Conservation (phyloP, 2,329 filamentous ascomycete genomes). For the Dactylonectria macrodidyma region DNA sequence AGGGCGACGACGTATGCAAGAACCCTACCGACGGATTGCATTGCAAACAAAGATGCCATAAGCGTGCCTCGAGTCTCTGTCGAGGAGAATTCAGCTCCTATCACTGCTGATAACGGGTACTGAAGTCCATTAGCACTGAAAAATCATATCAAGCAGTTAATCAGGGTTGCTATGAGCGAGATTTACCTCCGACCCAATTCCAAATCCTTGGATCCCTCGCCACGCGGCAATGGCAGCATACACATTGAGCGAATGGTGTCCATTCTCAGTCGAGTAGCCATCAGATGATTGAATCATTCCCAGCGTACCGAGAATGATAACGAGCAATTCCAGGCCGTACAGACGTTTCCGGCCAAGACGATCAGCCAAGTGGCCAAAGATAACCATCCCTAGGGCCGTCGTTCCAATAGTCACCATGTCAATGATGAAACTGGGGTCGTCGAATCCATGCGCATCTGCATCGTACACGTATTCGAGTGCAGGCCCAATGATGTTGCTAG, state of each 20-base stretch:
- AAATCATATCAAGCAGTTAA: background rate
- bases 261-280: slow-evolving; percentile 30
- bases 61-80: slow-evolving; percentile 46
- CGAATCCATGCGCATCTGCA: slow-evolving; percentile 22
- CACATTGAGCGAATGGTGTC: slow-evolving; percentile 11
- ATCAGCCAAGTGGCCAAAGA: slow-evolving; percentile 46
- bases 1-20: slow-evolving; percentile 68
- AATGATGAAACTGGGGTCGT: slow-evolving; percentile 32
- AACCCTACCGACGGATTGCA: slow-evolving; percentile 59
- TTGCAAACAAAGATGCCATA: slow-evolving; percentile 47
- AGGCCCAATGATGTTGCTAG: slow-evolving; percentile 48
- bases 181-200: slow-evolving; percentile 49
- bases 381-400: slow-evolving; percentile 40
- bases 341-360: slow-evolving; percentile 42
- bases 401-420: slow-evolving; percentile 44
- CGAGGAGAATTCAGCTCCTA: slow-evolving; percentile 48
- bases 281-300: slow-evolving; percentile 37
- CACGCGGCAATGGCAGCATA: slow-evolving; percentile 15
- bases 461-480: slow-evolving; percentile 47
- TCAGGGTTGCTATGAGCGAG: background rate
- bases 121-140: slow-evolving; percentile 25
- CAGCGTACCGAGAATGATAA: slow-evolving; percentile 43
- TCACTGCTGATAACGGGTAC: slow-evolving; percentile 50
- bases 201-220: slow-evolving; percentile 31
- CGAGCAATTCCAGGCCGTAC: slow-evolving; percentile 46